Conservation (phyloP, 495 filamentous ascomycete genomes). For the Xeromyces bisporus region DNA sequence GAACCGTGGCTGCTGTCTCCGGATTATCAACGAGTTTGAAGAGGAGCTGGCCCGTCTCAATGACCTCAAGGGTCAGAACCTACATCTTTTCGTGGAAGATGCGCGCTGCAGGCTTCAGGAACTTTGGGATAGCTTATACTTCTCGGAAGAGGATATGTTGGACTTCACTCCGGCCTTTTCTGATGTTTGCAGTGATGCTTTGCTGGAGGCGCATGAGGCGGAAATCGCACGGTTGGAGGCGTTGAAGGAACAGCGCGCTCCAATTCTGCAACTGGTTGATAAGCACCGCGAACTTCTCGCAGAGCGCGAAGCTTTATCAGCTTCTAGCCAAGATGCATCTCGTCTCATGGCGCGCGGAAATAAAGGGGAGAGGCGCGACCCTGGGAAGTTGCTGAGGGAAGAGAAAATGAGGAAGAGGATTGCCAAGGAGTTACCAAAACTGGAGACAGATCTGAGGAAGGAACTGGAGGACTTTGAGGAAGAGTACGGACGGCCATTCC, state of each 20-base stretch:
- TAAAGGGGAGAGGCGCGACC: slow-evolving; percentile 83
- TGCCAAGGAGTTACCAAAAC: slow-evolving; percentile 83
- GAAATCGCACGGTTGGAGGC: slow-evolving; percentile 72
- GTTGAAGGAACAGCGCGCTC: slow-evolving; percentile 73
- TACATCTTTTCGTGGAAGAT: slow-evolving; percentile 91
- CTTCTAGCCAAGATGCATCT: slow-evolving; percentile 84
- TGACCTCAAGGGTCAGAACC: slow-evolving; percentile 83
- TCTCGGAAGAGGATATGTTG: slow-evolving; percentile 94
- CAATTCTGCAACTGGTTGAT: slow-evolving; percentile 66
- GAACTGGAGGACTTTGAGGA: slow-evolving; percentile 79
- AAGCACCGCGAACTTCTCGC: slow-evolving; percentile 68
- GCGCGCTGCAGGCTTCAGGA: slow-evolving; percentile 77
- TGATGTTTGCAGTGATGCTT: slow-evolving; percentile 63
- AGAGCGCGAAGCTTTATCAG: slow-evolving; percentile 73
- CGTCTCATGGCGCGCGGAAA: slow-evolving; percentile 74
- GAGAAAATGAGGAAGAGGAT: slow-evolving; percentile 98
- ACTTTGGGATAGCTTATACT: slow-evolving; percentile 85
- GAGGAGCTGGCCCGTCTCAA: slow-evolving; percentile 73
- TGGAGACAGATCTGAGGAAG: slow-evolving; percentile 66
- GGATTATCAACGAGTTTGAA: slow-evolving; percentile 86
- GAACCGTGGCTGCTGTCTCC: slow-evolving; percentile 63
- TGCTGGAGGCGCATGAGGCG: slow-evolving; percentile 74
- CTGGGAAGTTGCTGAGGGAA: slow-evolving; percentile 82
- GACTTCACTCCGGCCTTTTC: slow-evolving; percentile 93
- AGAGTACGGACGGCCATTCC: slow-evolving; percentile 81